Evolutionary conservation across 2,329 filamentous ascomycete species (phyloP).

Genomic region (Paradendryphiella salina): DNA sequence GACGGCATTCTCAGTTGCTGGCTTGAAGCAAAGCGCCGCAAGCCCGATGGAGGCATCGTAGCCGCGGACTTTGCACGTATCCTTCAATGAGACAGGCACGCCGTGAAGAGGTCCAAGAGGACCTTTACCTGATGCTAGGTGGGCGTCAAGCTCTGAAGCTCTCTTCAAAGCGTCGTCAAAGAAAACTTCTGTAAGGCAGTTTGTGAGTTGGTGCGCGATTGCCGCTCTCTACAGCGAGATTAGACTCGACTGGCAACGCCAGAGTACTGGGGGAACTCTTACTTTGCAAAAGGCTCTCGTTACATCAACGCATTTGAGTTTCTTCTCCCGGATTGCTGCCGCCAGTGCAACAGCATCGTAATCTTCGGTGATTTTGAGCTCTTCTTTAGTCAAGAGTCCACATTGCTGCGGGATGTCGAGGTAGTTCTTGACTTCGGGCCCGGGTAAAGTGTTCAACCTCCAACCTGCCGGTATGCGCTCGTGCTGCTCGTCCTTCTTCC

Average conservation of each 20-base stretch:
- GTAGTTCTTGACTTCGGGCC: constrained; percentile 31
- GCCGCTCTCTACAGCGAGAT: constrained; percentile 46
- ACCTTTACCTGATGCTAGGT: constrained; percentile 44
- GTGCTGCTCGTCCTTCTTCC: constrained; percentile 50
- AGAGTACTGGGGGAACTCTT: background rate
- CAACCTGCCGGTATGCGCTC: constrained; percentile 51
- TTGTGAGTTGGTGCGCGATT: constrained; percentile 53
- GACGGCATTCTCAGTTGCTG: constrained; percentile 44
- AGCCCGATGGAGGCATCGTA: constrained; percentile 51
- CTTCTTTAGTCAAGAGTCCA: constrained; percentile 55
- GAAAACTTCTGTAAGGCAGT: constrained; percentile 49
- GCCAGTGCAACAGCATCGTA: constrained; percentile 53
- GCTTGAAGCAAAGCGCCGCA: constrained; percentile 50
- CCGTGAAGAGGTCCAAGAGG: constrained; percentile 54
- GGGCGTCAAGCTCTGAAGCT: constrained; percentile 47
- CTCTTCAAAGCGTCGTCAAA: constrained; percentile 43
- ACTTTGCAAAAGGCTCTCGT: constrained; percentile 52
- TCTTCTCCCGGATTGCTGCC: constrained; percentile 40
- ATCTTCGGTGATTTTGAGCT: constrained; percentile 60
- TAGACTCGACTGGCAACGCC: background rate
- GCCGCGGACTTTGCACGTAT: constrained; percentile 55
- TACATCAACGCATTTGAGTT: constrained; percentile 46
- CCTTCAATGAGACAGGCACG: constrained; percentile 54
- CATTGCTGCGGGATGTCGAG: constrained; percentile 57
- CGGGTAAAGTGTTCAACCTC: constrained; percentile 41